Evolutionary conservation across 1,284 basidiomycete species (phyloP), one percentile per base, ranked within the genome.

Genomic region (Ustilago vetiveriae): DNA sequence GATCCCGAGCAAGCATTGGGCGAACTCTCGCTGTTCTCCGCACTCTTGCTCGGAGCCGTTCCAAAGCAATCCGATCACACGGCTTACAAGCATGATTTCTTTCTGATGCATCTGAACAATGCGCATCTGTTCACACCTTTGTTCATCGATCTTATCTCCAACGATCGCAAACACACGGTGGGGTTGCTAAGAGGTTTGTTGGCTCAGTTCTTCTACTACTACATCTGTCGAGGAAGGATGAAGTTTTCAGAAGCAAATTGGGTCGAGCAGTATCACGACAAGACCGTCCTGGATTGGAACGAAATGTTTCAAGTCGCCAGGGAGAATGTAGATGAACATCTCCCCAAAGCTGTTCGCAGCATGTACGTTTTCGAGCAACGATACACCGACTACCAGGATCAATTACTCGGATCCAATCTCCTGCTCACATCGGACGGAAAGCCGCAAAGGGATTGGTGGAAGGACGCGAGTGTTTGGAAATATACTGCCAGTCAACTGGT

Each of bases 71-170:
- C 22, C 11, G 42, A 46, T 14, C 42, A 42, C 5, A 17, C 4
- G 4, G 47, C 24, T 1, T 65, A 57, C 35, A 47, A 32, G 14
- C 70, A 72, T 33, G 70, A 72, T 37, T 72, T 72, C 29, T 72
- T 72, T 51, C 29, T 72, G 45, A 58, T 72, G 57, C 70, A 72
- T 49, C 35, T 56, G 17, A 68, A 72, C 65, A 72, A 72, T 39
- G 60, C 65, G 3, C 53, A 68, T 21, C 54, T 72, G 16, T 72
- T 68, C 30, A 56, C 65, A 3, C 42, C 45, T 5, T 38, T 56
- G 24, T 39, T 38, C 4, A 49, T 68, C 7, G 4, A 29, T 9
- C 33, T 43, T 3, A 22, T 67, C 19, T n/a, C 49, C 6, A 8
- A 7, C 17, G n/a, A n/a, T n/a, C n/a, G n/a, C 16, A 37, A 8